Conservation (phyloP, 768 basidiomycete genomes). For the Dioszegia crocea region DNA sequence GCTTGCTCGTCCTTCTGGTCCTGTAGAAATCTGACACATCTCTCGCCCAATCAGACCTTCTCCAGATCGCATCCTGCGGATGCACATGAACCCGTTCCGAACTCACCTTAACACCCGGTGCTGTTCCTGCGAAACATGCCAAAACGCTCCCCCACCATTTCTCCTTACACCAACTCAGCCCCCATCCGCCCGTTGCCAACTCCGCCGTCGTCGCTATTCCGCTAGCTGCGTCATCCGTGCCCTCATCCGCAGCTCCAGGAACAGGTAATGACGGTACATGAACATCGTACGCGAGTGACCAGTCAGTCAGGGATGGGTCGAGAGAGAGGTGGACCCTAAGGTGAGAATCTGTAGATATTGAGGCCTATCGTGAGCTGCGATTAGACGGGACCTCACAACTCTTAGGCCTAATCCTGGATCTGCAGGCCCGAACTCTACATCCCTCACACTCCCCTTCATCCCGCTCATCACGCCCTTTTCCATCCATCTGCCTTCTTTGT, state of each 20-base stretch:
- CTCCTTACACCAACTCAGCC: constrained; percentile 92
- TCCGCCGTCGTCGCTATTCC: constrained; percentile 44
- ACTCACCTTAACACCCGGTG: constrained; percentile 69
- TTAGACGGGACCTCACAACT: constrained; percentile 55
- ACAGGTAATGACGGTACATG: constrained; percentile 40
- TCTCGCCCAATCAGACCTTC: too few relatives aligned
- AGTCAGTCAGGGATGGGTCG: constrained; percentile 45
- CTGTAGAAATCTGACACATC: too few relatives aligned
- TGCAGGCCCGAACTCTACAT: constrained; percentile 80
- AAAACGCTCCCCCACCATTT: constrained; percentile 90
- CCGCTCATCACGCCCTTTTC: constrained; percentile 65
- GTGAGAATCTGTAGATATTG: constrained; percentile 79
- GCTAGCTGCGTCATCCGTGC: constrained; percentile 51
- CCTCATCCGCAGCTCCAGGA: constrained; percentile 16
- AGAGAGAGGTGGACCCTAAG: constrained; percentile 75
- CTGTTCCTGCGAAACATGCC: constrained; percentile 69
- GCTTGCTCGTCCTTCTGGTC: too few relatives aligned
- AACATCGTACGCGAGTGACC: constrained; percentile 40
- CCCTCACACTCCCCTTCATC: constrained; percentile 76
- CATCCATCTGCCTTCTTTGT: constrained; percentile 35
- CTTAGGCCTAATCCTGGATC: constrained; percentile 72
- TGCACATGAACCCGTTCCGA: too few relatives aligned
- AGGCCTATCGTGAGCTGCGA: constrained; percentile 58
- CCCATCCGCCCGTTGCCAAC: constrained; percentile 82
- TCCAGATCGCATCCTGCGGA: too few relatives aligned